Evolutionary conservation across 2,329 filamentous ascomycete species (phyloP).

Genomic region (Trichoderma guizhouense): DNA sequence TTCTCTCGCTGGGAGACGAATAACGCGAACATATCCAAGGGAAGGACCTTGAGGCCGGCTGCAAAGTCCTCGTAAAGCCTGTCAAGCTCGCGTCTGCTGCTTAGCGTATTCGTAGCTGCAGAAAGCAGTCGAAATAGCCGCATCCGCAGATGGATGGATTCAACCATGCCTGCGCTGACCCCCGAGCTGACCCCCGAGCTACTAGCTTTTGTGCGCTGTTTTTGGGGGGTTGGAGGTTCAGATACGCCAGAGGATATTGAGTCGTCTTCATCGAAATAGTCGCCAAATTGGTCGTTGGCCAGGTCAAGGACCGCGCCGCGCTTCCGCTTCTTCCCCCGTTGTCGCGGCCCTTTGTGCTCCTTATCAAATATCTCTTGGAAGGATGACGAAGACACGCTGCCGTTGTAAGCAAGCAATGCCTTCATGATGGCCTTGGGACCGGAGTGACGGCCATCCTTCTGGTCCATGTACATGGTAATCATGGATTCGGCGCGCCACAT

Average conservation of each 20-base stretch:
- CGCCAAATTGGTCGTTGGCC: conserved; percentile 57
- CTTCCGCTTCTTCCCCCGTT: conserved; percentile 48
- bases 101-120: conserved; percentile 45
- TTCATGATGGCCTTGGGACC: conserved; percentile 56
- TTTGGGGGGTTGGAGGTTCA: conserved; percentile 45
- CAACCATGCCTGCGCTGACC: conserved; percentile 35
- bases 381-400: conserved; percentile 46
- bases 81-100: conserved; percentile 40
- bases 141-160: conserved; percentile 60
- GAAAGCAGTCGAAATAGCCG: conserved; percentile 59
- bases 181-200: conserved; percentile 26
- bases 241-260: conserved; percentile 46
- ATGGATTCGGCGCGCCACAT: conserved; percentile 52
- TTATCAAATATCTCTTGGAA: conserved; percentile 66
- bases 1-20: conserved; percentile 44
- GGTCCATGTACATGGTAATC: conserved; percentile 56
- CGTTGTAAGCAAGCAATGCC: conserved; percentile 66
- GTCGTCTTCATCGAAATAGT: conserved; percentile 56
- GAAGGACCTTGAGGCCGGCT: conserved; percentile 54
- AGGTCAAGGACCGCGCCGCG: conserved; percentile 49
- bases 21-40: conserved; percentile 54
- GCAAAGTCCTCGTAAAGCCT: conserved; percentile 59
- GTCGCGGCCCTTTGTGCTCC: conserved; percentile 48
- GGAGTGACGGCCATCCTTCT: conserved; percentile 43
- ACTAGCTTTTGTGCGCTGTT: conserved; percentile 28